Base-by-base conservation (phyloP, 2,329 filamentous ascomycete species). In the Triangularia verruculosa region DNA sequence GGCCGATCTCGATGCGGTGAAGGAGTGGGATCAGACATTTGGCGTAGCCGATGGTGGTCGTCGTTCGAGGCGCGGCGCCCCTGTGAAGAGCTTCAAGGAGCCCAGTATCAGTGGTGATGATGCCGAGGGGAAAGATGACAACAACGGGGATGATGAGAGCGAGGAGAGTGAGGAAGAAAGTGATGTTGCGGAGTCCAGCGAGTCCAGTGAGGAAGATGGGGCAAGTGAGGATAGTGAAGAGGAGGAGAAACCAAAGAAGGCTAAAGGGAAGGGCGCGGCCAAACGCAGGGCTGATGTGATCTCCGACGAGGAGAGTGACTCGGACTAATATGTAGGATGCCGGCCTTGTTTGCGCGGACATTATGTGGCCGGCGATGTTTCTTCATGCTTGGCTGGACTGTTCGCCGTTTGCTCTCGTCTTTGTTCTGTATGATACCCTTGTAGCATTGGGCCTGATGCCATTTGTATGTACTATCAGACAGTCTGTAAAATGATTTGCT, bases 1-100 rank as follows among this genome's bases (percentile, higher is more conserved):
- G 71, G 91, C 89, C 0, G 94, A 99, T 72, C 80, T 97, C 6
- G 91, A 95, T 72, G 89, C 88, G 12, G 92, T 97, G 15, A 87
- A 92, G 74, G 88, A 95, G 74, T 93, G 92, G 71, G 89, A 92
- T 64, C 84, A 86, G 69, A 82, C 84, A 58, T 97, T 93, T 93
- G 94, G 94, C 1, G 76, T 78, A 43, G 76, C 75, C 1, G 74
- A 73, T 0, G 74, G 74, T 1, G 76, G 76, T 1, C 73, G 77
- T 43, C 70, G 79, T 8, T 78, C 80, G 20, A 82, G 81, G 55
- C 78, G 77, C 58, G 77, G 76, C 52, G 73, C 71, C 32, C 71
- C 72, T 11, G 75, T 73, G 58, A 59, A 75, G 25, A 76, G 76
- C 13, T 72, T 74, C 8, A 65, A 73, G 54, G 73, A 70, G 0